Conservation (phyloP, 352 stramenopile species). For the Phytophthora cactorum region DNA sequence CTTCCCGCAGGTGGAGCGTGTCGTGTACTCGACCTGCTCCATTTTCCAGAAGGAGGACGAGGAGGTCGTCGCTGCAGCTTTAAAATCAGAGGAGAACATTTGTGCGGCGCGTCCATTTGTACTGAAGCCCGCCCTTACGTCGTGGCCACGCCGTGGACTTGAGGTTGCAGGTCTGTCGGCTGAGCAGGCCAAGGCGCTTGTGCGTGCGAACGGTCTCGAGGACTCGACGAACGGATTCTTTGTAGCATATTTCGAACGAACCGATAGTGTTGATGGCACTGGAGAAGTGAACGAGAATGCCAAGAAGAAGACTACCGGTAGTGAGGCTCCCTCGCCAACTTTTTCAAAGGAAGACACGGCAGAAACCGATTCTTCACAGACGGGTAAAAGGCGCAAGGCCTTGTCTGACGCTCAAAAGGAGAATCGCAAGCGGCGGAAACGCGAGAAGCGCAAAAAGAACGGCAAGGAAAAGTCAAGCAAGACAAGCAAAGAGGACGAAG, state of each 20-base stretch:
- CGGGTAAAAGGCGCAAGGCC: conserved; percentile 66
- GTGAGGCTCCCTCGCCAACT: not conserved
- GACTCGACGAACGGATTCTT: conserved; percentile 98
- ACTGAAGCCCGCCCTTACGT: conserved; percentile 66
- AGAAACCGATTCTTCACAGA: conserved; percentile 1
- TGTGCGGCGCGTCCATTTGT: conserved; percentile 60
- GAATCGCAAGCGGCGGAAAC: conserved; percentile 77
- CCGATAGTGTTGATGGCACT: conserved; percentile 4
- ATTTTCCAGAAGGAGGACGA: conserved; percentile 97
- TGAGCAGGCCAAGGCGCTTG: conserved; percentile 80
- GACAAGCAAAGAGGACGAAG: conserved; percentile 8
- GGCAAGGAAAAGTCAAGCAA: conserved; percentile 10
- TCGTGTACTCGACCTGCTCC: conserved; percentile 98
- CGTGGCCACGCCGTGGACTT: conserved; percentile 80
- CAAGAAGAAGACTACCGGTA: conserved; percentile 1
- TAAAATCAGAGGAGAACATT: conserved; percentile 70
- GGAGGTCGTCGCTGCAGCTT: conserved; percentile 90
- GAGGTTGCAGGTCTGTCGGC: conserved; percentile 58
- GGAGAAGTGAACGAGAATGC: not conserved
- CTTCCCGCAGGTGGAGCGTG: conserved; percentile 93
- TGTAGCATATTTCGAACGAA: conserved; percentile 94
- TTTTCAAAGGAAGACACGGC: conserved; percentile 3
- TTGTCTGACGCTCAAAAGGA: conserved; percentile 72
- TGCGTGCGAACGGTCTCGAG: conserved; percentile 92
- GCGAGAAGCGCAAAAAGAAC: conserved; percentile 67